phyloP scores from a whole-genome alignment of 2,329 filamentous ascomycete species.

The Achaetomium macrosporum region DNA sequence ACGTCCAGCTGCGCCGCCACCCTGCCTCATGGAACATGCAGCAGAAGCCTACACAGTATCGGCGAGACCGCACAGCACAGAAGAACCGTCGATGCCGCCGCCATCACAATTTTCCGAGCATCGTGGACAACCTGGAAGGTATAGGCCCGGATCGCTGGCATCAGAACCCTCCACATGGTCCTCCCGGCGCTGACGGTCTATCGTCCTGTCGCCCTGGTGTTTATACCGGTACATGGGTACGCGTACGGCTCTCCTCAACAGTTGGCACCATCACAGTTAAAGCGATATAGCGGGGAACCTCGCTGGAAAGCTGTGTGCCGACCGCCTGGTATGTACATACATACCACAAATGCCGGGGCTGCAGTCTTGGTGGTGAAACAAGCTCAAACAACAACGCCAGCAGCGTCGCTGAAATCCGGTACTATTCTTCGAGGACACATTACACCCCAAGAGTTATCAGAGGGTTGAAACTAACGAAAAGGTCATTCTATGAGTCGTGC shows the following conservation, averaged over 20 bases:
- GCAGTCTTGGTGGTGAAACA: slow-evolving; percentile 11
- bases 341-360: slow-evolving; percentile 19
- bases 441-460: no score
- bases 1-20: slow-evolving; percentile 14
- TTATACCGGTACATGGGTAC: no score
- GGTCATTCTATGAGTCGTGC: no score
- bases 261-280: background rate
- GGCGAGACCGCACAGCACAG: slow-evolving; percentile 3
- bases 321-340: slow-evolving; percentile 5
- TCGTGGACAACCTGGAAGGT: no score
- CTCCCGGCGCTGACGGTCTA: no score
- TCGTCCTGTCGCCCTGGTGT: no score
- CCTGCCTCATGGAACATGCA: slow-evolving; percentile 10
- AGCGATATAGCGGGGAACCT: slow-evolving; percentile 11
- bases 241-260: background rate
- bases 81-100: background rate
- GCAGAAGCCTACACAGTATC: slow-evolving; percentile 5
- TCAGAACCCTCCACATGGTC: no score
- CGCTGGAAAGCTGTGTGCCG: slow-evolving; percentile 13
- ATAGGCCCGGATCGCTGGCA: no score
- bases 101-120: no score
- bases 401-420: no score
- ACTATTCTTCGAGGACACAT: no score
- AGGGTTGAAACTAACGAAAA: background rate
- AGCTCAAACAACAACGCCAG: no score